phyloP scores from a whole-genome alignment of 768 basidiomycete genomes.

The Lyophyllum shimeji region DNA sequence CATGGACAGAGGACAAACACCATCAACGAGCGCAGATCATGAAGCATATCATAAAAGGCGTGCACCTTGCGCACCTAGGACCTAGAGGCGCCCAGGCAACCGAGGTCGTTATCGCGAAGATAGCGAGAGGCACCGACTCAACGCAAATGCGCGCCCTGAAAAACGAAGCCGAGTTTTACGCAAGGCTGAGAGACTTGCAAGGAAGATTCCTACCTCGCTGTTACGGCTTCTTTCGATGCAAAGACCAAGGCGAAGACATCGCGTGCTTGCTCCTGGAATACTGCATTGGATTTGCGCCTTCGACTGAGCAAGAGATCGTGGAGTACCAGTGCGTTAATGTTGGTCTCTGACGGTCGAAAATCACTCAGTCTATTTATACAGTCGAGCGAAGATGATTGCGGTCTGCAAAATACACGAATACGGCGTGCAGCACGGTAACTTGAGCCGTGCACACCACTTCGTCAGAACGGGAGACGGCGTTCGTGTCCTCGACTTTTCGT shows the following conservation, averaged over 20 bases:
- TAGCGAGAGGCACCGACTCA: constrained; percentile 21
- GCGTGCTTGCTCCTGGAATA: constrained; percentile 39
- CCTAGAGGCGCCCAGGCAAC: constrained; percentile 15
- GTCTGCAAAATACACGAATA: constrained; percentile 34
- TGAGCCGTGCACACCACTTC: constrained; percentile 30
- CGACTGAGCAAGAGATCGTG: neutral
- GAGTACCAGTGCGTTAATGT: neutral
- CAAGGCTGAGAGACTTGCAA: constrained; percentile 32
- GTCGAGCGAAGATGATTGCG: constrained; percentile 31
- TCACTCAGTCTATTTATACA: constrained; percentile 11
- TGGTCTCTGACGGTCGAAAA: neutral
- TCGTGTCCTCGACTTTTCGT: constrained; percentile 37
- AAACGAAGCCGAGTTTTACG: constrained; percentile 34
- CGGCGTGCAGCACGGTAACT: constrained; percentile 34
- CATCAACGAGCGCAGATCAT: constrained; percentile 24
- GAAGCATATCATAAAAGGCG: constrained; percentile 16
- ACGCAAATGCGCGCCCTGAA: constrained; percentile 24
- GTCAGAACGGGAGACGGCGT: constrained; percentile 26
- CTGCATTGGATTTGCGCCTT: constrained; percentile 22
- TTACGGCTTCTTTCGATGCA: constrained; percentile 35
- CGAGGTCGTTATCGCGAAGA: constrained; percentile 31
- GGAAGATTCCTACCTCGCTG: constrained; percentile 37
- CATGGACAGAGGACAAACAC: constrained; percentile 19
- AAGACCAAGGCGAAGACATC: constrained; percentile 22
- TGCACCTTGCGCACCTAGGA: constrained; percentile 24